A percentile compares a stretch with the other conserved stretches of the same genome.
Conservation (phyloP, 805 yeast genomes). For the Saccharomycopsis sp. region DNA sequence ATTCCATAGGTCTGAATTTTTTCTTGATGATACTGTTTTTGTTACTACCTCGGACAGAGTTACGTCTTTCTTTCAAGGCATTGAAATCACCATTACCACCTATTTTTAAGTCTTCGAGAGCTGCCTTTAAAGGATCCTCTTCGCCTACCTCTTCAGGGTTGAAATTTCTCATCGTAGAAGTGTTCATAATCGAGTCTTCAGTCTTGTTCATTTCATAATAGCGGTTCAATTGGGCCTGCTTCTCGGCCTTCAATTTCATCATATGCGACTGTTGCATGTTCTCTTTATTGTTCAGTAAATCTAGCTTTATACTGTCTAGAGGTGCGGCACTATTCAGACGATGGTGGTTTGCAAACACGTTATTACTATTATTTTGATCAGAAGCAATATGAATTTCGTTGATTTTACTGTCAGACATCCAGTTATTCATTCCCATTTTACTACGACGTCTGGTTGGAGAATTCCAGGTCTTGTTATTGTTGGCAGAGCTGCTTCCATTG, state of each 20-base stretch:
- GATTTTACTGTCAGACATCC: conserved; percentile 22
- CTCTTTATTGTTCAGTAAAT: neutral
- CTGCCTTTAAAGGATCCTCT: conserved; percentile 49
- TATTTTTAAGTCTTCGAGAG: conserved; percentile 38
- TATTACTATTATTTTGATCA: neutral
- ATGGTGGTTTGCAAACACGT: neutral
- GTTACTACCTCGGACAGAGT: conserved; percentile 23
- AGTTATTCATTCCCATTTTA: conserved; percentile 27
- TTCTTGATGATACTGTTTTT: neutral
- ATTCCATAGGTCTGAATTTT: neutral
- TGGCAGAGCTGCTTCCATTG: conserved; percentile 7
- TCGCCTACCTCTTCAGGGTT: conserved; percentile 21
- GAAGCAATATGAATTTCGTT: conserved; percentile 4
- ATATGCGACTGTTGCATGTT: neutral
- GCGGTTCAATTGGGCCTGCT: conserved; percentile 8
- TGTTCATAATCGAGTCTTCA: conserved; percentile 20
- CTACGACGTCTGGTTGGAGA: conserved; percentile 36
- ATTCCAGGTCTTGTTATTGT: conserved; percentile 33
- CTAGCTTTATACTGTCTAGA: neutral
- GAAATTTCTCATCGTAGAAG: conserved; percentile 19
- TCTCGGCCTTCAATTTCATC: conserved; percentile 3
- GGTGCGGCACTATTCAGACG: neutral
- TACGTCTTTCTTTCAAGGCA: conserved; percentile 31
- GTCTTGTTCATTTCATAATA: conserved; percentile 8
- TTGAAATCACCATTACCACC: conserved; percentile 39